phyloP scores from a whole-genome alignment of 1,284 basidiomycete species.

The Pseudozyma sp. region DNA sequence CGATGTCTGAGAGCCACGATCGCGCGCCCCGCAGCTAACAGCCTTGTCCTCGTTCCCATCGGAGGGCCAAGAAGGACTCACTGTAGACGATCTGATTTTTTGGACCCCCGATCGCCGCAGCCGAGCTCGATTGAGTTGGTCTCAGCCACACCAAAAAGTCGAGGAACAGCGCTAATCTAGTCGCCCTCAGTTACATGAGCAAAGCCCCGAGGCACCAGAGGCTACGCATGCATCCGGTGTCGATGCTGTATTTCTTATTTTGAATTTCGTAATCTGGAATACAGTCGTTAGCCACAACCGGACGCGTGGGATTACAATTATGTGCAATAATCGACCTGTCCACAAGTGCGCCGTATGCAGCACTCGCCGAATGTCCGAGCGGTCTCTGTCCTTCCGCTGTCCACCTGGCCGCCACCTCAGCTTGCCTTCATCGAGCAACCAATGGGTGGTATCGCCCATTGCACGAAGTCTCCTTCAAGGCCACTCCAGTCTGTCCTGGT shows the following conservation, averaged over 20 bases:
- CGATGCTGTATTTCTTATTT: background rate
- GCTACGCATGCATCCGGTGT: background rate
- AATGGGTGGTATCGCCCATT: too few relatives aligned
- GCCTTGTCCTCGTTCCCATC: too few relatives aligned
- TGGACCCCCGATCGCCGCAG: background rate
- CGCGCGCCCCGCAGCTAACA: too few relatives aligned
- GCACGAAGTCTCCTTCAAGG: too few relatives aligned
- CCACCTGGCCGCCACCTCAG: background rate
- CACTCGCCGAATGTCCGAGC: slow-evolving; percentile 9
- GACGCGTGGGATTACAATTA: background rate
- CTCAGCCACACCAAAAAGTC: background rate
- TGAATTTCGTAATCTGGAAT: background rate
- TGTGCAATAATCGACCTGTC: slow-evolving; percentile 1
- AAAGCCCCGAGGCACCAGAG: background rate
- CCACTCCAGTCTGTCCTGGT: too few relatives aligned
- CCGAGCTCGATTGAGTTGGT: background rate
- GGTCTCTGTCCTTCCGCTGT: background rate
- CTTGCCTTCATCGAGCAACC: background rate
- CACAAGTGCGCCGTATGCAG: slow-evolving; percentile 11
- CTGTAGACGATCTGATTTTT: too few relatives aligned
- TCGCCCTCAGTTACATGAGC: background rate
- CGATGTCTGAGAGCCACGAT: too few relatives aligned
- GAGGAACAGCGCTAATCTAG: background rate
- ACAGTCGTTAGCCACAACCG: background rate
- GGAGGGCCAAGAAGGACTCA: too few relatives aligned